phyloP scores from a whole-genome alignment of 2,329 filamentous ascomycete species.

The Alternaria postmessia region DNA sequence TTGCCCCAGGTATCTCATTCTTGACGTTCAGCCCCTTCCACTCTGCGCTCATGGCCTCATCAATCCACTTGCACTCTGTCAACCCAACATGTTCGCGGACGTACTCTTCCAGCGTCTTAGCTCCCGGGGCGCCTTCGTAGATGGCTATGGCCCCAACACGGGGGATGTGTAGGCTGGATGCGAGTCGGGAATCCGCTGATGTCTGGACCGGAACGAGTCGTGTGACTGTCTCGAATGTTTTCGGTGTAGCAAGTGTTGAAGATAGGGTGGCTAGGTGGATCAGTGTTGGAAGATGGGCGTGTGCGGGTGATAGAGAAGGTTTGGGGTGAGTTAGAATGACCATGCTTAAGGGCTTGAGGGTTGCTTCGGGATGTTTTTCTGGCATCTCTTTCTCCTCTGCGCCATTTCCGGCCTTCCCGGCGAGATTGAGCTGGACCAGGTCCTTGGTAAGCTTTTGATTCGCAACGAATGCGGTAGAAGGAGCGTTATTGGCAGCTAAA shows the following conservation, averaged over 20 bases:
- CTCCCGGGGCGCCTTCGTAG: slow-evolving; percentile 63
- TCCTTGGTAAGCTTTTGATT: neutral
- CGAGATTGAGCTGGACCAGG: neutral
- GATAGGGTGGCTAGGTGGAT: slow-evolving; percentile 35
- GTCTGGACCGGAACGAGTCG: slow-evolving; percentile 71
- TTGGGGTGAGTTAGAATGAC: slow-evolving; percentile 46
- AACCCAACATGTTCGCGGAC: slow-evolving; percentile 61
- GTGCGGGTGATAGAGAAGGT: slow-evolving; percentile 42
- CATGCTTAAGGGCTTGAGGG: slow-evolving; percentile 26
- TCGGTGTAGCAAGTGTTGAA: neutral
- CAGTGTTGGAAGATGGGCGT: slow-evolving; percentile 47
- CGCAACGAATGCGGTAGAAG: slow-evolving; percentile 14
- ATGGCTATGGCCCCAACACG: slow-evolving; percentile 72
- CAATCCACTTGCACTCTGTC: slow-evolving; percentile 66
- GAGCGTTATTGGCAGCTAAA: slow-evolving; percentile 41
- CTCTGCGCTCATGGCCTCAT: slow-evolving; percentile 52
- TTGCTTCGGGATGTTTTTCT: neutral
- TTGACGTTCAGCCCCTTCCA: slow-evolving; percentile 57
- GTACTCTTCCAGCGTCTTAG: slow-evolving; percentile 65
- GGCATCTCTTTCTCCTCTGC: neutral
- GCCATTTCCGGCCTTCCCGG: neutral
- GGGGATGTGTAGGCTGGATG: slow-evolving; percentile 66
- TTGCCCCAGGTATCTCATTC: slow-evolving; percentile 5
- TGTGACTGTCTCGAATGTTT: slow-evolving; percentile 48
- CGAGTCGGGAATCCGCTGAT: slow-evolving; percentile 65